Base-by-base conservation (phyloP, 306 rosid genomes). In the Quercus robur region DNA sequence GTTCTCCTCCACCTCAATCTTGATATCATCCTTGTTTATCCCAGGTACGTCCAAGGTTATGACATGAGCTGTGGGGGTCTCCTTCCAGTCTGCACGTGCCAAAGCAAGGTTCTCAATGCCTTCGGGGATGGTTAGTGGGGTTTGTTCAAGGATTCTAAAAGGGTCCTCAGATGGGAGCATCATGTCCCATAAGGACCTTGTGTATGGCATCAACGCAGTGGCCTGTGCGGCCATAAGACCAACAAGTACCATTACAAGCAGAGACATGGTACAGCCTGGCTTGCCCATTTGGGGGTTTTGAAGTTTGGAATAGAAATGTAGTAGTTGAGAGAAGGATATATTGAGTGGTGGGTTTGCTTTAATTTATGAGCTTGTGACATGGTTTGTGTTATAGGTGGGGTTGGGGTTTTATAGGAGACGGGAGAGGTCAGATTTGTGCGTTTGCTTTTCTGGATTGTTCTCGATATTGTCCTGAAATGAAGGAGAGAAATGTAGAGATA, bases 61-160 rank as follows among this genome's bases (percentile, higher is more conserved):
- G 14, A 79, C 25, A 20, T 88, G 91, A 4, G 59, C 81, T 0
- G 81, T 13, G 1, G 81, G 10, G 0, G 85, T 88, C 70, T 86
- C 88, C 61, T 77, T 85, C 91, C 89, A 88, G 41, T 88, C 91
- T 2, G 87, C 87, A 15, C 84, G 86, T 1, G 90, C 93, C 59
- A 85, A 26, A 1, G 89, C 84, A 0, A 85, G 59, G 2, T 70
- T 54, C 1, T 82, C 90, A 6, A 75, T 2, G 5, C 69, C 79
- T 25, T 28, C 66, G 30, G 86, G 81, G 25, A 84, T 14, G 54
- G 75, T 77, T 2, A 79, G 62, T 0, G 90, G 87, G 31, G 56
- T 71, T 31, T 87, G 89, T 5, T 87, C 89, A 0, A 86, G 89
- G 66, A 87, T 79, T 72, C 84, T 74, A 75, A 89, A 85, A 0